Conservation (phyloP, 2,329 filamentous ascomycete species). For the Hysterium pulicare region DNA sequence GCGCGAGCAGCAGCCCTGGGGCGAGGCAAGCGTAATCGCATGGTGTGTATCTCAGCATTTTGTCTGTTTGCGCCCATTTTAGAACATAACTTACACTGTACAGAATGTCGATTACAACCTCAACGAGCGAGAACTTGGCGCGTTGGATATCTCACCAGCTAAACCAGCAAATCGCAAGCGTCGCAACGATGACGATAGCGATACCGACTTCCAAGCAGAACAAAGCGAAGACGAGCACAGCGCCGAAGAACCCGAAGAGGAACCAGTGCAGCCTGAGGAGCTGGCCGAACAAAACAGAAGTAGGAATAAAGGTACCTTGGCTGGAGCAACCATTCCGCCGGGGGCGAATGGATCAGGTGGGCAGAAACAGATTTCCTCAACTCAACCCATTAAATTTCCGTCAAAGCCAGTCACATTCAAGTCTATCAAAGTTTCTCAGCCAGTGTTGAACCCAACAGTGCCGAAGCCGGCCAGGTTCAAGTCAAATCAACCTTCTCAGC, state of each 20-base stretch:
- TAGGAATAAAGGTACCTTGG: not conserved
- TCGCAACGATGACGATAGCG: slow-evolving; percentile 39
- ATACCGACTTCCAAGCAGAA: slow-evolving; percentile 50
- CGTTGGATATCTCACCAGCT: slow-evolving; percentile 20
- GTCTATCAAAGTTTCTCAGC: not conserved
- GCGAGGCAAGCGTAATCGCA: slow-evolving; percentile 73
- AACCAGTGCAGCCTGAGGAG: slow-evolving; percentile 8
- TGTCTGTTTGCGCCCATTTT: slow-evolving; percentile 16
- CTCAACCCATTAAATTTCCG: not conserved
- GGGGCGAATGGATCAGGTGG: slow-evolving; percentile 4
- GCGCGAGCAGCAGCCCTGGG: slow-evolving; percentile 72
- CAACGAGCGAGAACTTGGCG: slow-evolving; percentile 26
- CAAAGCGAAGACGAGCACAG: slow-evolving; percentile 33
- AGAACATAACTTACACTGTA: slow-evolving; percentile 14
- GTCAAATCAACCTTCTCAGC: not conserved
- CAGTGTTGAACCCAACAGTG: not conserved
- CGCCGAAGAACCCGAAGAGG: slow-evolving; percentile 30
- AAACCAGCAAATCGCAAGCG: slow-evolving; percentile 29
- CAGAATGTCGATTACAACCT: slow-evolving; percentile 48
- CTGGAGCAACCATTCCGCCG: not conserved
- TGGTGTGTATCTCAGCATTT: slow-evolving; percentile 43
- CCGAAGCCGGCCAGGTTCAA: not conserved
- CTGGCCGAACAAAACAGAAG: slow-evolving; percentile 6
- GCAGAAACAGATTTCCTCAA: slow-evolving; percentile 5
- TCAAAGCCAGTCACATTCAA: too few relatives aligned